phyloP scores from a whole-genome alignment of 192 early-diverging fungal species.

The Coemansia sp. region DNA sequence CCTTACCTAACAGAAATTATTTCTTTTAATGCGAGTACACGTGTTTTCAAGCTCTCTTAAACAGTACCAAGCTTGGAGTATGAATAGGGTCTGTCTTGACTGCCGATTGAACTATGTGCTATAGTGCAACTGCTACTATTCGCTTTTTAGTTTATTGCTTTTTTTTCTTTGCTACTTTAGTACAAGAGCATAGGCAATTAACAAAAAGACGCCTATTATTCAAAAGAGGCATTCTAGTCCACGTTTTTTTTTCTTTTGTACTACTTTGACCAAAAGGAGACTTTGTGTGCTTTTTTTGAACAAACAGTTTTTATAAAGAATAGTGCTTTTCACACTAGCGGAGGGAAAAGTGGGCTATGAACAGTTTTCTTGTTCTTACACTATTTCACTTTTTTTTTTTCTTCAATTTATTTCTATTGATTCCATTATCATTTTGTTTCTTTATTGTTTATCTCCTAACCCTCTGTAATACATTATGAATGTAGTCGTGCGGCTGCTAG shows the following conservation, averaged over 20 bases:
- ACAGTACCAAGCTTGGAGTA: too few relatives aligned
- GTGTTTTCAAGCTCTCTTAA: too few relatives aligned
- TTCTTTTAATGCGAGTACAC: too few relatives aligned
- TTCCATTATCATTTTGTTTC: neutral
- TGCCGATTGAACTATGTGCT: too few relatives aligned
- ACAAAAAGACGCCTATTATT: neutral
- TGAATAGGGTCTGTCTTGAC: too few relatives aligned
- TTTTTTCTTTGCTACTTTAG: neutral
- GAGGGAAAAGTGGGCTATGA: neutral
- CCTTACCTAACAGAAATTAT: too few relatives aligned
- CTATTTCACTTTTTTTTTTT: neutral
- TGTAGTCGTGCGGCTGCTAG: constrained; percentile 1
- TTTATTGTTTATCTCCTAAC: neutral
- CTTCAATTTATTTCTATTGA: neutral
- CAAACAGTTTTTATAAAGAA: neutral
- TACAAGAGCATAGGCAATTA: neutral
- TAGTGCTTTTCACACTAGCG: neutral
- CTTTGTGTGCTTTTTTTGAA: neutral
- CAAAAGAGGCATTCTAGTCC: neutral
- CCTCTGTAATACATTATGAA: neutral
- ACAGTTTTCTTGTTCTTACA: neutral
- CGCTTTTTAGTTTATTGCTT: neutral
- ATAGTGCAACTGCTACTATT: neutral
- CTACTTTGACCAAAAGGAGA: neutral
- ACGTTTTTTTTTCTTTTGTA: neutral